A percentile compares a stretch with the other conserved stretches of the same genome.
phyloP scores from a whole-genome alignment of 2,329 filamentous ascomycete genomes.

The Rhynchosporium graminicola region DNA sequence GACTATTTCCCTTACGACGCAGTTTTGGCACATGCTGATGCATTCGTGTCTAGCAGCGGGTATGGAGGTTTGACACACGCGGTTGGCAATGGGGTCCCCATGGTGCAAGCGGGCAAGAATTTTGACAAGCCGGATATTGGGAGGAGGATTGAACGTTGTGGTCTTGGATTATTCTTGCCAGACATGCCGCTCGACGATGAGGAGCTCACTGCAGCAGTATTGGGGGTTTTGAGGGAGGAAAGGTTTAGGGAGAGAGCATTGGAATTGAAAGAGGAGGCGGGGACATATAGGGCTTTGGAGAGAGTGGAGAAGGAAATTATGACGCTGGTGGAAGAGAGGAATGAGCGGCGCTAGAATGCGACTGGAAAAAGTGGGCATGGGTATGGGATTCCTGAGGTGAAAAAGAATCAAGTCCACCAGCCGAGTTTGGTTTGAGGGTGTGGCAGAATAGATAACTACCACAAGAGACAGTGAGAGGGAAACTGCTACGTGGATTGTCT shows the following conservation, averaged over 20 bases:
- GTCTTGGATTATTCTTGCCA: constrained; percentile 14
- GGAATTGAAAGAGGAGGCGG: constrained; percentile 16
- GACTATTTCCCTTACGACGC: constrained; percentile 43
- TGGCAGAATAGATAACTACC: too few species aligned
- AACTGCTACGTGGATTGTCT: too few species aligned
- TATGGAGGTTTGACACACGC: constrained; percentile 42
- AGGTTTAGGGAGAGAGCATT: constrained; percentile 16
- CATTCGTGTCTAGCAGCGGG: constrained; percentile 42
- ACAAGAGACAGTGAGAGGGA: too few species aligned
- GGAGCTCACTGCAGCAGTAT: constrained; percentile 7
- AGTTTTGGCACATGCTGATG: constrained; percentile 40
- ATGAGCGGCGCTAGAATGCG: too few species aligned
- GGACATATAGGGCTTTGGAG: too few species aligned
- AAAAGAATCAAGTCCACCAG: too few species aligned
- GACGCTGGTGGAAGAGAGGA: too few species aligned
- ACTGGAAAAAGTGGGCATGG: too few species aligned
- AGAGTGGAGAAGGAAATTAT: too few species aligned
- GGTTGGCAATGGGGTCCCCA: constrained; percentile 38
- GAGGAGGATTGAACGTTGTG: constrained; percentile 36
- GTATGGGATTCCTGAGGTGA: too few species aligned
- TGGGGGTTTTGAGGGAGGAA: constrained; percentile 3
- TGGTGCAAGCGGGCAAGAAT: constrained; percentile 40
- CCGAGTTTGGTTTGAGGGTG: too few species aligned
- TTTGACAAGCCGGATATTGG: constrained; percentile 41
- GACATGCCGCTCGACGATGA: background rate